Conservation (phyloP, 1,284 basidiomycete genomes). For the Cystobasidium pallidum region DNA sequence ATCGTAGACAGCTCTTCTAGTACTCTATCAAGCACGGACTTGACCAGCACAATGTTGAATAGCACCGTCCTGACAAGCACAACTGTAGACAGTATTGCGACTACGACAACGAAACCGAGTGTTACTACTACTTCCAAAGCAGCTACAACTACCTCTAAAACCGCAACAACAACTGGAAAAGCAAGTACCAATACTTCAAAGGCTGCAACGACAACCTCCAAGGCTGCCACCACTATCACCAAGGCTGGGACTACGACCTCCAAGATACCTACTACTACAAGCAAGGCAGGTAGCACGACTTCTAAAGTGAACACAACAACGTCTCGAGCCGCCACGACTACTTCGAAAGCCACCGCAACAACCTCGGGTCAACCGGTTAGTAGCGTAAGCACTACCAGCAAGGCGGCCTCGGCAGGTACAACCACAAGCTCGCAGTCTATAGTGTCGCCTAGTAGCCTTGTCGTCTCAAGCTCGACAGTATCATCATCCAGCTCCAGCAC, state of each 20-base stretch:
- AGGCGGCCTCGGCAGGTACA: too few relatives aligned
- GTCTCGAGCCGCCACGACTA: background rate
- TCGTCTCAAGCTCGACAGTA: background rate
- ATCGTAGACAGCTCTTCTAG: background rate
- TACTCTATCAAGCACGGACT: background rate
- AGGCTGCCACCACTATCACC: background rate
- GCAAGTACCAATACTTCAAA: slow-evolving; percentile 5
- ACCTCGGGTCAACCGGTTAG: too few relatives aligned
- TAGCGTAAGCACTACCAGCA: too few relatives aligned
- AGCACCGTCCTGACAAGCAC: slow-evolving; percentile 1
- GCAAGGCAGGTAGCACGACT: slow-evolving; percentile 7
- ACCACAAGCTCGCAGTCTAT: slow-evolving; percentile 9
- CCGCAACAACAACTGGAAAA: background rate
- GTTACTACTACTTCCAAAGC: background rate
- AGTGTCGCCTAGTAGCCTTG: background rate
- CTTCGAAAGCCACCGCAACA: slow-evolving; percentile 2
- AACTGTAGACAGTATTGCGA: too few relatives aligned
- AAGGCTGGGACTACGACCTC: background rate
- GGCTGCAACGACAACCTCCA: slow-evolving; percentile 6
- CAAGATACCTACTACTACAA: slow-evolving; percentile 4
- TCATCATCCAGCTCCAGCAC: background rate
- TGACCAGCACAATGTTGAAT: too few relatives aligned
- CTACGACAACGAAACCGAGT: background rate
- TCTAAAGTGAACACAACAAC: slow-evolving; percentile 7
- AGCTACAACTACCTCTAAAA: background rate